phyloP scores from a whole-genome alignment of 345 rosid genomes.

The Cardamine resedifolia region DNA sequence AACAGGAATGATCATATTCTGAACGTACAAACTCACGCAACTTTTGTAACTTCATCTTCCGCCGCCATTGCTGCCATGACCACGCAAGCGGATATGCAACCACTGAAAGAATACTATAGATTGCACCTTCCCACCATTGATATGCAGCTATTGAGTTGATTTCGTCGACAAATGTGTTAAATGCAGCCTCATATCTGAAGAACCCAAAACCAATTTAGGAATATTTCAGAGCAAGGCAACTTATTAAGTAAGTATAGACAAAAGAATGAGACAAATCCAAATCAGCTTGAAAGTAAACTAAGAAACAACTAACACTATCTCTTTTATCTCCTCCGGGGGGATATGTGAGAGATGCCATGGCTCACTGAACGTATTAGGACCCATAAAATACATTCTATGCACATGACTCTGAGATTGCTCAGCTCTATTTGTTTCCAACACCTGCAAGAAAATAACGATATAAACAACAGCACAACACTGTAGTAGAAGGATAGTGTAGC shows the following conservation, averaged over 20 bases:
- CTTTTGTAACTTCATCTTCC: constrained; percentile 75
- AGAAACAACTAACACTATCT: constrained; percentile 76
- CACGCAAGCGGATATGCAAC: constrained; percentile 87
- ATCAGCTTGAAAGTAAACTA: constrained; percentile 16
- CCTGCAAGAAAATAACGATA: constrained; percentile 49
- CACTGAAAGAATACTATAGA: constrained; percentile 74
- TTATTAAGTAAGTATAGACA: background rate
- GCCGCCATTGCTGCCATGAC: constrained; percentile 99
- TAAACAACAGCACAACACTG: constrained; percentile 15
- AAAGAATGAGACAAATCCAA: constrained; percentile 28
- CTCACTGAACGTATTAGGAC: constrained; percentile 89
- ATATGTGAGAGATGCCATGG: constrained; percentile 97
- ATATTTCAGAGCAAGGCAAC: constrained; percentile 22
- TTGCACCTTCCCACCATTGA: constrained; percentile 99
- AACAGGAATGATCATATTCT: constrained; percentile 96
- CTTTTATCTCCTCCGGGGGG: constrained; percentile 94
- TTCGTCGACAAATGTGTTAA: constrained; percentile 93
- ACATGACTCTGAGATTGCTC: constrained; percentile 96
- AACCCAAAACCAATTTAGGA: constrained; percentile 28
- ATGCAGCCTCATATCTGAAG: constrained; percentile 90
- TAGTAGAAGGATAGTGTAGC: background rate
- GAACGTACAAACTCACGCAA: constrained; percentile 97
- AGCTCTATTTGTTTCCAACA: constrained; percentile 95
- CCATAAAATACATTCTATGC: constrained; percentile 98
- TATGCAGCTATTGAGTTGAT: constrained; percentile 92